Evolutionary conservation across 1,139 yeast genomes (phyloP), one percentile per base, ranked within the genome.

Genomic region (Pichia cactophila): DNA sequence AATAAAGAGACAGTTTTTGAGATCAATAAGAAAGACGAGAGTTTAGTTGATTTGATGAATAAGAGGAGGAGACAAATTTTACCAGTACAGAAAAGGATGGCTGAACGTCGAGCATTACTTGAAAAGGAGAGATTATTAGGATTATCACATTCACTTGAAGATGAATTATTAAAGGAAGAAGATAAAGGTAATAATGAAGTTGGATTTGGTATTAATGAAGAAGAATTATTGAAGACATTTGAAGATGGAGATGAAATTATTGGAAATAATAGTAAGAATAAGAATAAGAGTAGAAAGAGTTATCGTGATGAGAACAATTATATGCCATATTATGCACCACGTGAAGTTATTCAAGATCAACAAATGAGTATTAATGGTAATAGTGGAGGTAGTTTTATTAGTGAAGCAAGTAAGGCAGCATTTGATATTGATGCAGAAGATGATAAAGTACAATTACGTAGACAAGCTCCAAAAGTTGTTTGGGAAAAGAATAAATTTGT

Each of bases 401-500:
- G 83, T 54, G 95, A 83, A 52, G 97, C 96, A 0, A 79, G 82
- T 17, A 73, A 74, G 39, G 97, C 96, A 1, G 74, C 96, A 0
- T 90, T 89, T 66, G 97, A 90, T 64, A 72, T 94, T 58, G 83
- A 77, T 50, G 81, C 77, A 50, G 97, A 92, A 61, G 98, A 87
- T 60, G 65, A 60, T 38, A 80, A 79, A 57, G 70, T 75, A 43
- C 48, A 43, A 16, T 75, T 69, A 29, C 82, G 81, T 58, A 78
- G 77, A 53, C 81, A 78, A 59, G 77, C 79, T 40, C 60, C 63
- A 5, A 92, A 86, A 57, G 81, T 85, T 44, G 77, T 80, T 65
- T 94, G 98, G 98, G 97, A 92, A 70, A 85, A 87, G 67, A 95
- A 95, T 59, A 89, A 89, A 58, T 92, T 87, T 66, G 77, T 90